Evolutionary conservation across 495 filamentous ascomycete species (phyloP), one percentile per base, ranked within the genome.

Genomic region (Neurospora tetraspora): DNA sequence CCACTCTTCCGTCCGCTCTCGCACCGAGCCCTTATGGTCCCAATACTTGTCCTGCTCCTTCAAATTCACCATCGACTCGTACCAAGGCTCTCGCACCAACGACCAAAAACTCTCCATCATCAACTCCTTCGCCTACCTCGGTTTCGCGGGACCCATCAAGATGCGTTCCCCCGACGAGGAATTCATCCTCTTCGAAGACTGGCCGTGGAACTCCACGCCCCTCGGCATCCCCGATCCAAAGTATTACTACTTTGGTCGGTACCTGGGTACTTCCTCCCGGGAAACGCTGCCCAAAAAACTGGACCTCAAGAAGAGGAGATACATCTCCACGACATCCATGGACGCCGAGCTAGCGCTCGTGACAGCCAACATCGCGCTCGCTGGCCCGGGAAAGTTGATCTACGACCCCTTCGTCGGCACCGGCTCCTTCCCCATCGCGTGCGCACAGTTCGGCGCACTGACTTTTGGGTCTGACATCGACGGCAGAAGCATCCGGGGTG

Each of bases 321-420:
- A 98, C 78, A 98, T 99, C 77, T 92, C 91, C 77, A 98, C 94
- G 0, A 99, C 96, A 0, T 93, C 91, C 14, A 98, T 99, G 94
- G 96, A 98, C 80, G 91, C 96, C 0, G 96, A 98, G 78, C 84
- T 99, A 47, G 91, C 93, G 34, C 88, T 99, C 2, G 85, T 99
- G 34, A 98, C 94, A 0, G 94, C 94, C 1, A 99, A 99, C 79
- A 88, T 99, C 69, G 91, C 93, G 0, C 88, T 91, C 16, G 93
- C 94, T n/a, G 1, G 91, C 83, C 92, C 94, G 0, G 94, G 92
- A 1, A 96, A 92, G 80, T 74, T 98, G 3, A 88, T 93, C 77
- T 98, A 92, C 74, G 96, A 99, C 78, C 96, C 96, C 0, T 98
- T 99, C 76, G 93, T 94, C 31, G 96, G 96, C 4, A 98, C 96